phyloP scores from a whole-genome alignment of 495 filamentous ascomycete genomes.

The Xylaria palmicola region DNA sequence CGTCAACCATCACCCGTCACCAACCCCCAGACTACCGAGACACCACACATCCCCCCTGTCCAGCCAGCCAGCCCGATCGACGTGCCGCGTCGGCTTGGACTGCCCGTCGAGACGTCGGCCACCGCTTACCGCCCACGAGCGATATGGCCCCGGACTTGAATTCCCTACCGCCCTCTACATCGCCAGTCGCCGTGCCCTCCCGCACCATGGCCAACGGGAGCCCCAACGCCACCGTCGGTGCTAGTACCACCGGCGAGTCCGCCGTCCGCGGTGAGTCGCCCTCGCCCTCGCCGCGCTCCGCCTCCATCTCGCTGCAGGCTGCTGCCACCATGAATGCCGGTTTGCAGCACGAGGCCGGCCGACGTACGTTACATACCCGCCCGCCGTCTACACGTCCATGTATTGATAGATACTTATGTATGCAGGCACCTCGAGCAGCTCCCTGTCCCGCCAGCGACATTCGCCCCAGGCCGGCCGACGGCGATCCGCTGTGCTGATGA shows the following conservation, averaged over 20 bases:
- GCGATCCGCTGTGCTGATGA: conserved; percentile 69
- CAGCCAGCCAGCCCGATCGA: too few species aligned
- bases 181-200: conserved; percentile 32
- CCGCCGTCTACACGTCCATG: not conserved
- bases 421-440: conserved; percentile 55
- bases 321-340: conserved; percentile 70
- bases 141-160: conserved; percentile 72
- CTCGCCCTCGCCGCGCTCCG: conserved; percentile 57
- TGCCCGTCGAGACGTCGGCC: not conserved
- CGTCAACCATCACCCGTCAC: too few species aligned
- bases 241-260: conserved; percentile 25
- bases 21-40: too few species aligned
- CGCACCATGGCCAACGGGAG: conserved; percentile 34
- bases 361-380: conserved; percentile 37
- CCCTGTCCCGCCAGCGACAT: conserved; percentile 51
- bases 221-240: not conserved
- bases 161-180: conserved; percentile 67
- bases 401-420: too few species aligned
- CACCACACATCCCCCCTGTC: too few species aligned
- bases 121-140: not conserved
- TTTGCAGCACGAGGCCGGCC: conserved; percentile 59
- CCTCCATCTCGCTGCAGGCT: conserved; percentile 63
- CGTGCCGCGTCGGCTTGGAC: too few species aligned
- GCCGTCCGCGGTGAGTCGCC: conserved; percentile 42
- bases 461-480: conserved; percentile 59